These are phyloP conservation scores for Leccinum pachyderme DNA, from an alignment of 1,284 basidiomycete species.

Conservation along the genomic window DNA sequence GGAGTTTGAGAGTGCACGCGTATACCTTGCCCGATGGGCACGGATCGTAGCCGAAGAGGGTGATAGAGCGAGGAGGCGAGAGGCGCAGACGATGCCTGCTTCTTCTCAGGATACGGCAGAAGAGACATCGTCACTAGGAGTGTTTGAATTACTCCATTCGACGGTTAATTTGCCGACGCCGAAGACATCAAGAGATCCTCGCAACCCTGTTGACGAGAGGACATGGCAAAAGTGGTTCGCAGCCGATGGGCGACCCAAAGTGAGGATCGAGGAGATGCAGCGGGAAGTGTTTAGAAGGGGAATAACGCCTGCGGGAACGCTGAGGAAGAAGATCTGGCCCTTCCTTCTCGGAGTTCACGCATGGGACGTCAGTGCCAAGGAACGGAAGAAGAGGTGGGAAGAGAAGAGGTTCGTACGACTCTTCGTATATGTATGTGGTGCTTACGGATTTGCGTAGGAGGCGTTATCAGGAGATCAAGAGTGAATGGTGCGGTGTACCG, in stretches of 20 bases:
- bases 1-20: slow-evolving; percentile 93
- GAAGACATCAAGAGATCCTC: slow-evolving; percentile 68
- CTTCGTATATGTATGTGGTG: slow-evolving; percentile 5
- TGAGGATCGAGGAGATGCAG: slow-evolving; percentile 67
- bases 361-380: slow-evolving; percentile 65
- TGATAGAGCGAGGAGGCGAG: slow-evolving; percentile 77
- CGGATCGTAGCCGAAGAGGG: slow-evolving; percentile 95
- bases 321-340: slow-evolving; percentile 83
- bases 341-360: slow-evolving; percentile 83
- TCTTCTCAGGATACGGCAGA: slow-evolving; percentile 51
- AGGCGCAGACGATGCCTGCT: slow-evolving; percentile 63
- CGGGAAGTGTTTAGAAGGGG: slow-evolving; percentile 78
- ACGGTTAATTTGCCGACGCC: slow-evolving; percentile 76
- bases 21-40: slow-evolving; percentile 97
- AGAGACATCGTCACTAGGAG: slow-evolving; percentile 74
- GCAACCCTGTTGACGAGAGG: slow-evolving; percentile 67
- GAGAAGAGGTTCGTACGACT: slow-evolving; percentile 56
- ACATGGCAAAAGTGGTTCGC: slow-evolving; percentile 75
- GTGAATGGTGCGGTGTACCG: slow-evolving; percentile 78
- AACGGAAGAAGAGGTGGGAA: slow-evolving; percentile 58
- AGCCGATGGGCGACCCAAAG: slow-evolving; percentile 62
- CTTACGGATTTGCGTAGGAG: slow-evolving; percentile 42
- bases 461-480: slow-evolving; percentile 68
- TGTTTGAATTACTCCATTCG: slow-evolving; percentile 85
- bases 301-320: slow-evolving; percentile 47